A percentile compares a stretch with the other conserved stretches of the same genome.
Evolutionary conservation across 164 flowering plant genomes (phyloP).

Genomic region (Berberis vulgaris): DNA sequence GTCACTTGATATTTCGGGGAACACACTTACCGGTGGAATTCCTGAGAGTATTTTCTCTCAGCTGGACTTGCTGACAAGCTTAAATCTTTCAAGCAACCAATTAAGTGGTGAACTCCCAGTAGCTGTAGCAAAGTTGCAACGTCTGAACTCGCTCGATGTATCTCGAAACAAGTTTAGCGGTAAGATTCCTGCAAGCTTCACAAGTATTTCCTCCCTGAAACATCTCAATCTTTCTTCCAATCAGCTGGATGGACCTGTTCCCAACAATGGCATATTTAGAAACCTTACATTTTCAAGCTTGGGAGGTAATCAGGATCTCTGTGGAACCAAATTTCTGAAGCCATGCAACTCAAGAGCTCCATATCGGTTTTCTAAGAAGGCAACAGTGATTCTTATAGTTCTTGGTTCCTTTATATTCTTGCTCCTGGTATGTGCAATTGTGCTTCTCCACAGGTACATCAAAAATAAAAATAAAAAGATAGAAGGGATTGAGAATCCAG

Average conservation of each 20-base stretch:
- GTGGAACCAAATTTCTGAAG: constrained; percentile 36
- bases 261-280: constrained; percentile 41
- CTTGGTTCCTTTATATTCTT: constrained; percentile 31
- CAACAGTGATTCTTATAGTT: constrained; percentile 20
- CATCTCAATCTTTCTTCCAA: constrained; percentile 68
- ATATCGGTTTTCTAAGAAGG: constrained; percentile 28
- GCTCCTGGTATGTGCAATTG: constrained; percentile 21
- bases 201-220: constrained; percentile 35
- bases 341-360: constrained; percentile 27
- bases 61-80: constrained; percentile 22
- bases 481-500: constrained; percentile 12
- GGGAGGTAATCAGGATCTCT: constrained; percentile 51
- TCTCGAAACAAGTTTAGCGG: constrained; percentile 56
- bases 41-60: constrained; percentile 27
- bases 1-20: constrained; percentile 56
- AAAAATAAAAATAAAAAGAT: constrained; percentile 20
- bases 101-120: constrained; percentile 44
- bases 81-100: constrained; percentile 59
- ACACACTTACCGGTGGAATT: constrained; percentile 39
- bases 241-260: constrained; percentile 58
- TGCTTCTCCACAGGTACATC: constrained; percentile 9
- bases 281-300: constrained; percentile 31
- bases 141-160: constrained; percentile 48
- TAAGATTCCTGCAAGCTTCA: constrained; percentile 39
- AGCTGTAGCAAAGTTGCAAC: constrained; percentile 29